phyloP scores from a whole-genome alignment of 225 moss, liverwort and hornwort species.

The Rhytidiadelphus loreus region DNA sequence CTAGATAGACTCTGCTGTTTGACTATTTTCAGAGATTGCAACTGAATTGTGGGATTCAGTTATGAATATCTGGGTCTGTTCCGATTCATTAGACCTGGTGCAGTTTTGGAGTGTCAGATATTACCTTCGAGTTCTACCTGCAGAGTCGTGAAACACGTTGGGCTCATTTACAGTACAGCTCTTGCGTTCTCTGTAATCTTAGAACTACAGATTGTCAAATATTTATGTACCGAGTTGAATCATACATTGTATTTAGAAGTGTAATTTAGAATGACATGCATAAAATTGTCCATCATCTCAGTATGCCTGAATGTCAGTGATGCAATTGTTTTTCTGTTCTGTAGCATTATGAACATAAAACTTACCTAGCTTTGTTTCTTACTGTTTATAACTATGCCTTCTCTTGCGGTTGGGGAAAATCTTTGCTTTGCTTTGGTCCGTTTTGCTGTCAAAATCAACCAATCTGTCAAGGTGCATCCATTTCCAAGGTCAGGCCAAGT shows the following conservation, averaged over 20 bases:
- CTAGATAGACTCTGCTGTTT: not conserved
- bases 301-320: not conserved
- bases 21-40: not conserved
- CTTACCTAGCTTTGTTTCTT: not conserved
- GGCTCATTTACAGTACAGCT: not conserved
- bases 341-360: not conserved
- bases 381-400: not conserved
- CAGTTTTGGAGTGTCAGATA: not conserved
- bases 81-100: not conserved
- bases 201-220: not conserved
- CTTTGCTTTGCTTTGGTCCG: not conserved
- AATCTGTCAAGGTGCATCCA: not conserved
- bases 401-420: not conserved
- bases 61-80: not conserved
- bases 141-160: not conserved
- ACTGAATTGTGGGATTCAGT: not conserved
- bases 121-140: not conserved
- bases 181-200: not conserved
- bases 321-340: not conserved
- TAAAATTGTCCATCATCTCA: not conserved
- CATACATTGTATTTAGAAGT: not conserved
- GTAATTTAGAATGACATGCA: not conserved
- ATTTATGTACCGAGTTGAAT: not conserved
- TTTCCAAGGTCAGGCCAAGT: too few relatives aligned
- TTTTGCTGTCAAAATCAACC: not conserved